These are phyloP conservation scores for Aspergillus aculeatinus DNA, from an alignment of 2,329 filamentous ascomycete species.

Conservation along the genomic window DNA sequence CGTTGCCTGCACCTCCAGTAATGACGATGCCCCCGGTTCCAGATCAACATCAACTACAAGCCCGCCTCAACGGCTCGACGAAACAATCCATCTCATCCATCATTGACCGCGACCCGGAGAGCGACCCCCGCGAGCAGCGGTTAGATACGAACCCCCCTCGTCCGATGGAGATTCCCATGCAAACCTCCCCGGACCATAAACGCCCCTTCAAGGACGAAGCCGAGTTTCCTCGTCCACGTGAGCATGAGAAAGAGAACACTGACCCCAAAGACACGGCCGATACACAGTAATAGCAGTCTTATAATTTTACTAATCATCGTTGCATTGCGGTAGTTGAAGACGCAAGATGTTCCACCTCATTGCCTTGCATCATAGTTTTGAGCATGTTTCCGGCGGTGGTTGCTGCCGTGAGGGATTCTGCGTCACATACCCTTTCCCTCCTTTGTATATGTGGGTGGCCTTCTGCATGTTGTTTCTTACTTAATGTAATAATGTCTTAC, in stretches of 20 bases:
- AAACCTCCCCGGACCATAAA: constrained; percentile 17
- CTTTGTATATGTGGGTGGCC: constrained; percentile 18
- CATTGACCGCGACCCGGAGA: constrained; percentile 36
- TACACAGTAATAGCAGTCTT: constrained; percentile 18
- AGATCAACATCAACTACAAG: constrained; percentile 8
- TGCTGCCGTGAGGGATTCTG: constrained; percentile 15
- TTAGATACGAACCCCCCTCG: constrained; percentile 20
- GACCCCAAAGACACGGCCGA: constrained; percentile 25
- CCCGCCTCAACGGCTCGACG: constrained; percentile 29
- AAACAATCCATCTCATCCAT: constrained; percentile 44
- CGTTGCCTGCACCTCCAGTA: constrained; percentile 19
- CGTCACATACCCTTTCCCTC: constrained; percentile 20
- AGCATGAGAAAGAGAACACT: constrained; percentile 26
- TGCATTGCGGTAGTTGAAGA: constrained; percentile 7
- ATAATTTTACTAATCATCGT: constrained; percentile 14
- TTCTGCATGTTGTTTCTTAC: constrained; percentile 19
- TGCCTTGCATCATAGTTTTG: constrained; percentile 15
- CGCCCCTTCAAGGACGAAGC: constrained; percentile 10
- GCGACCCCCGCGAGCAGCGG: constrained; percentile 26
- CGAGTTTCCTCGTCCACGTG: constrained; percentile 12
- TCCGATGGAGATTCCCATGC: constrained; percentile 19
- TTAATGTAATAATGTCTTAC: constrained; percentile 21
- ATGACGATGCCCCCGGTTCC: constrained; percentile 17
- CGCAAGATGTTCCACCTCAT: constrained; percentile 14
- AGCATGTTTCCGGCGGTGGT: constrained; percentile 14